A percentile compares a stretch with the other conserved stretches of the same genome.
Conservation (phyloP, 495 filamentous ascomycete genomes). For the Hypoxylon lienhwacheense region DNA sequence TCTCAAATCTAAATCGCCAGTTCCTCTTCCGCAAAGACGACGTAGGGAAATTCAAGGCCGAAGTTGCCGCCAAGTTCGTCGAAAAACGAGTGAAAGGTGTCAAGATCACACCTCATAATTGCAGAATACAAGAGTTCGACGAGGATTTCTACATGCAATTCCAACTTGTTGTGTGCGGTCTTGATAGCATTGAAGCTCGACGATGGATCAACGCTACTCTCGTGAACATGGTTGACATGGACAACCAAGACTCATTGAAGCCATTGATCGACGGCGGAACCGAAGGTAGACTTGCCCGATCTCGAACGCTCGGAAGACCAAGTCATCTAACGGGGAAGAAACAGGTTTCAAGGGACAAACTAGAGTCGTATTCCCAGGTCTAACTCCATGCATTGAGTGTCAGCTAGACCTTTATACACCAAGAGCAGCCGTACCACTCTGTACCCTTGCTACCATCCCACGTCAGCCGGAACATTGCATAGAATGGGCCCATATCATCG, state of each 20-base stretch:
- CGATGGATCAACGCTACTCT: constrained; percentile 98
- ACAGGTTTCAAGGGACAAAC: constrained; percentile 91
- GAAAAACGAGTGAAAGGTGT: constrained; percentile 85
- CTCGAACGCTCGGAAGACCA: not conserved
- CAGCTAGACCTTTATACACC: constrained; percentile 98
- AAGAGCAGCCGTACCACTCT: constrained; percentile 89
- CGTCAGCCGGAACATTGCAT: constrained; percentile 98
- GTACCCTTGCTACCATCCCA: constrained; percentile 94
- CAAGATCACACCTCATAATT: constrained; percentile 88
- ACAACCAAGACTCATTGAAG: constrained; percentile 79
- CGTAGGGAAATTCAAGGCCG: constrained; percentile 92
- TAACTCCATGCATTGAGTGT: constrained; percentile 96
- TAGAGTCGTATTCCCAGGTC: constrained; percentile 85
- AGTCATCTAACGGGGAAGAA: constrained; percentile 38
- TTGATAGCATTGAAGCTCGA: constrained; percentile 95
- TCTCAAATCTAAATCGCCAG: constrained; percentile 96
- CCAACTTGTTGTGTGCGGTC: constrained; percentile 87
- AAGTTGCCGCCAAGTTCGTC: constrained; percentile 89
- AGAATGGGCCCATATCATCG: constrained; percentile 94
- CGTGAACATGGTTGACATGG: constrained; percentile 75
- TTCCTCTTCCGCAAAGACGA: constrained; percentile 94
- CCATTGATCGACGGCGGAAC: constrained; percentile 96
- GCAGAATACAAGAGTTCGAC: constrained; percentile 96
- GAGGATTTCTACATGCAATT: constrained; percentile 99
- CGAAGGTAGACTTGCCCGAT: constrained; percentile 64